phyloP scores from a whole-genome alignment of 1,284 basidiomycete species.

The Amylostereum areolatum region DNA sequence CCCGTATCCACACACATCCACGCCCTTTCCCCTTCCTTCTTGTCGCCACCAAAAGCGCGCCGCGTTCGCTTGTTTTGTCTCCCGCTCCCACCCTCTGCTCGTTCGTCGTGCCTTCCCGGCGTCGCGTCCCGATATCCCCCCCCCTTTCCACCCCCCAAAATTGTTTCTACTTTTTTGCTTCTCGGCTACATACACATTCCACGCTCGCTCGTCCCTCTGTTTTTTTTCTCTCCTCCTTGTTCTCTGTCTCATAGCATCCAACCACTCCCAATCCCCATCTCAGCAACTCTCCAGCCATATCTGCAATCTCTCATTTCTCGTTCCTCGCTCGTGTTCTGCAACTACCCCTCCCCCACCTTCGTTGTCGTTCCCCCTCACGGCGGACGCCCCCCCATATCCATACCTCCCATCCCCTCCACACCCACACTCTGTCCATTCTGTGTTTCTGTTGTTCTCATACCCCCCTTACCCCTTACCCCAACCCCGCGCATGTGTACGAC shows the following conservation, averaged over 20 bases:
- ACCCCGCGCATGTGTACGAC: slow-evolving; percentile 10
- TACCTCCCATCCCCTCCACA: neutral
- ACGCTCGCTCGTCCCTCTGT: no score
- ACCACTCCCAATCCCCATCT: no score
- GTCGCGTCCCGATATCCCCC: no score
- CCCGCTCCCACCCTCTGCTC: neutral
- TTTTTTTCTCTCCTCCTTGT: no score
- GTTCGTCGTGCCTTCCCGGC: no score
- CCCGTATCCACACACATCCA: neutral
- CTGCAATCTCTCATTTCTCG: slow-evolving; percentile 1
- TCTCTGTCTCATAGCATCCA: no score
- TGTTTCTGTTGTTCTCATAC: slow-evolving; percentile 1
- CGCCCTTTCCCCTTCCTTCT: slow-evolving; percentile 1
- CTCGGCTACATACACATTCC: no score
- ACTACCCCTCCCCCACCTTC: no score
- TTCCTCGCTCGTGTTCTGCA: neutral
- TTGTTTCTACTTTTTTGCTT: no score
- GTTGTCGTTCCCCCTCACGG: no score
- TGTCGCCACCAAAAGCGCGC: slow-evolving; percentile 5
- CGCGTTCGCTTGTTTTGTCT: slow-evolving; percentile 11
- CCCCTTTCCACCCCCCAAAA: no score
- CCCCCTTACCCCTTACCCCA: slow-evolving; percentile 2
- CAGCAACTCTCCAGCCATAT: neutral
- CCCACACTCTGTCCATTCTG: slow-evolving; percentile 1
- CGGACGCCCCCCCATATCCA: no score